Evolutionary conservation across 2,329 filamentous ascomycete species (phyloP).

Genomic region (Macrophomina phaseolina): DNA sequence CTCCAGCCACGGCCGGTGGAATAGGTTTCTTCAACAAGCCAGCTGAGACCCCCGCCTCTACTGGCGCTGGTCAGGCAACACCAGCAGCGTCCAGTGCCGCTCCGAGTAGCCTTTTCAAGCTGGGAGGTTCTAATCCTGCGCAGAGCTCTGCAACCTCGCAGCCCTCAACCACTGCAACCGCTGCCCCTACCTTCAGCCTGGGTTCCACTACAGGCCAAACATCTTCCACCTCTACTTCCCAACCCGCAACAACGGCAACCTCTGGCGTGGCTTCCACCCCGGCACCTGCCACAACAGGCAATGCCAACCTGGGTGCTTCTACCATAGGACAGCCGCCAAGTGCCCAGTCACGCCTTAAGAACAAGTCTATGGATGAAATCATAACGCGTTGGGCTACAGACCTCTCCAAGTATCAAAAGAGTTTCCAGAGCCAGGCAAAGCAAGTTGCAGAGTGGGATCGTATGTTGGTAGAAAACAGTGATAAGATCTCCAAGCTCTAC

Average conservation of each 20-base stretch:
- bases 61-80: not conserved
- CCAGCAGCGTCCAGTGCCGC: conserved; percentile 13
- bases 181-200: conserved; percentile 25
- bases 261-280: conserved; percentile 34
- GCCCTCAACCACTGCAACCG: conserved; percentile 10
- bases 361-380: conserved; percentile 99
- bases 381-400: conserved; percentile 97
- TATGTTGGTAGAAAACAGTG: conserved; percentile 88
- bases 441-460: conserved; percentile 92
- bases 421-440: conserved; percentile 88
- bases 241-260: conserved; percentile 22
- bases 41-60: conserved; percentile 15
- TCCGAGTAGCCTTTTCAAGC: conserved; percentile 1
- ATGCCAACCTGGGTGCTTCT: conserved; percentile 66
- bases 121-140: conserved; percentile 5
- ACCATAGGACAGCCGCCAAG: conserved; percentile 82
- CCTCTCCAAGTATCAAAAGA: conserved; percentile 93
- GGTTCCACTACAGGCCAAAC: conserved; percentile 20
- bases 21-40: conserved; percentile 22
- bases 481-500: conserved; percentile 94
- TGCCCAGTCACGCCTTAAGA: conserved; percentile 84
- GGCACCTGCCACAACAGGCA: conserved; percentile 32
- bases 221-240: conserved; percentile 1
- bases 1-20: conserved; percentile 17
- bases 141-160: conserved; percentile 20